Percentiles rank a stretch among this genome's conserved stretches.
phyloP scores from a whole-genome alignment of 2,329 filamentous ascomycete species.

The Colletotrichum australisinense region DNA sequence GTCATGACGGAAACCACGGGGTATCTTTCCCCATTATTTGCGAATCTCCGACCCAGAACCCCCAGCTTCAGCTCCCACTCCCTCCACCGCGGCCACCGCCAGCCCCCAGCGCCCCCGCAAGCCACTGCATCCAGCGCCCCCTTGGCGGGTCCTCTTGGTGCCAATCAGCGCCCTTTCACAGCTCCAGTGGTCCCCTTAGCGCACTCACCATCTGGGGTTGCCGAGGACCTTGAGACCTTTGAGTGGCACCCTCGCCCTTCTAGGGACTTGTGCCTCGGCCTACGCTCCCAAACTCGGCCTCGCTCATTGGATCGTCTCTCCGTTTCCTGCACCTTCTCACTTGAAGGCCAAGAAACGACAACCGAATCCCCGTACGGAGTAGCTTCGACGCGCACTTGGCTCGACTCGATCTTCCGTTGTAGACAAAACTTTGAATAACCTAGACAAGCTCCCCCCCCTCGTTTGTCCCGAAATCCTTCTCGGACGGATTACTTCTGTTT shows the following conservation, averaged over 20 bases:
- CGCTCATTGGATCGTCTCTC: constrained; percentile 22
- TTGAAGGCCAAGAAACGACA: neutral
- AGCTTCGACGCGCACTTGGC: neutral
- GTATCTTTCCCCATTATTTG: constrained; percentile 18
- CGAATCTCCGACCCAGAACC: constrained; percentile 28
- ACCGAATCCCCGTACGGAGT: neutral
- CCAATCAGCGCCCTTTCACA: constrained; percentile 15
- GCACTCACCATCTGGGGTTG: constrained; percentile 28
- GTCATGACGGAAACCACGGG: constrained; percentile 30
- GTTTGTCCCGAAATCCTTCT: constrained; percentile 1
- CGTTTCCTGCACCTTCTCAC: constrained; percentile 10
- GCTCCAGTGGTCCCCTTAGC: constrained; percentile 13
- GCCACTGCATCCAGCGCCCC: constrained; percentile 15
- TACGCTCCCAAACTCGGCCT: constrained; percentile 28
- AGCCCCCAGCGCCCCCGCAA: constrained; percentile 29
- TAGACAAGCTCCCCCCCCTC: constrained; percentile 15
- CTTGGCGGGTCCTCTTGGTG: constrained; percentile 7
- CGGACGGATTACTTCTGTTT: constrained; percentile 7
- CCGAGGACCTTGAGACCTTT: constrained; percentile 34
- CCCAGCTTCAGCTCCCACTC: constrained; percentile 27
- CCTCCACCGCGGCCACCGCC: constrained; percentile 14
- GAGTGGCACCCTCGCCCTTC: constrained; percentile 18
- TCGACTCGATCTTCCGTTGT: neutral
- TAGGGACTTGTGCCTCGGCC: constrained; percentile 33
- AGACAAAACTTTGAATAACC: constrained; percentile 6